Conservation (phyloP, 345 rosid species). For the Toxicodendron radicans region DNA sequence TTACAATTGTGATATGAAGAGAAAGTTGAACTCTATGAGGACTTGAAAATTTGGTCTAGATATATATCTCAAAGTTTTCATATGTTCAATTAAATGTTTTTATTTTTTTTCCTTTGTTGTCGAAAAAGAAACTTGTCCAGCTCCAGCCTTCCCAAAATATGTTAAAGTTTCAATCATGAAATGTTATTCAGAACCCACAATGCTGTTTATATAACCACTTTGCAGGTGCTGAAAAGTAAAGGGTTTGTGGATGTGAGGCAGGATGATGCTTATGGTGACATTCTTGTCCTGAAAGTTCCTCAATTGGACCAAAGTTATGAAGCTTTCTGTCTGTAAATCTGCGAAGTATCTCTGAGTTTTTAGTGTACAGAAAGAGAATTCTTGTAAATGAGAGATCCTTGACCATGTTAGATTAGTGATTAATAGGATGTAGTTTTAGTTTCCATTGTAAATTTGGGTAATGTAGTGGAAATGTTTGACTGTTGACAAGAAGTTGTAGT, state of each 20-base stretch:
- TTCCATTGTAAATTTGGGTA: too few relatives aligned
- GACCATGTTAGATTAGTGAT: background rate
- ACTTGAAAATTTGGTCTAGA: background rate
- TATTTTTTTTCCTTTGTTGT: background rate
- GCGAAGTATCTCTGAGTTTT: background rate
- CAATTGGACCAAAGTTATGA: slow-evolving; percentile 24
- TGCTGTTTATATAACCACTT: background rate
- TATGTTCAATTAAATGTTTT: background rate
- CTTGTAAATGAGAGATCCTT: background rate
- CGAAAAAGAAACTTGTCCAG: background rate
- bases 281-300: slow-evolving; percentile 40
- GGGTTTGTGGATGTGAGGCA: slow-evolving; percentile 66
- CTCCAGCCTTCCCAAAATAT: background rate
- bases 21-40: background rate
- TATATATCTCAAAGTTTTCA: background rate
- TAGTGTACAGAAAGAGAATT: background rate
- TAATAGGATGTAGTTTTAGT: background rate
- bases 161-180: background rate
- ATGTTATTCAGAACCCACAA: slow-evolving; percentile 12
- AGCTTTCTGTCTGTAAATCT: background rate
- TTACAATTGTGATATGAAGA: background rate
- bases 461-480: too few relatives aligned
- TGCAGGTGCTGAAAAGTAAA: slow-evolving; percentile 69
- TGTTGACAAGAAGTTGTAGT: too few relatives aligned
- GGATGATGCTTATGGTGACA: slow-evolving; percentile 52